These are phyloP conservation scores for Lachancea fermentati DNA, from an alignment of 805 yeast species.

Conservation along the genomic window DNA sequence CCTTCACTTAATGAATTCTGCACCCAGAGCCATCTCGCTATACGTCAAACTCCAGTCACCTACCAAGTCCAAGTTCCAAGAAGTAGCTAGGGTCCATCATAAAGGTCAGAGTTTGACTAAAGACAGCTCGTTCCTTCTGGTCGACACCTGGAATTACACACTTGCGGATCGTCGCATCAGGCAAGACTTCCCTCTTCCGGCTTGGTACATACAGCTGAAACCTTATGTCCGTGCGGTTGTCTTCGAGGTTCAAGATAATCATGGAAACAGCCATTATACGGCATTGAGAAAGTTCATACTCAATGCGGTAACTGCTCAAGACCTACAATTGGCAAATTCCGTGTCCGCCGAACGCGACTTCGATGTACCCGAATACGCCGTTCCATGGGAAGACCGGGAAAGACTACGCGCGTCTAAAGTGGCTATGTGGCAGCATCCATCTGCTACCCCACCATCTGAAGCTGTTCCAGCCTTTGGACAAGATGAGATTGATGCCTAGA, in stretches of 20 bases:
- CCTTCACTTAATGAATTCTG: slow-evolving; percentile 35
- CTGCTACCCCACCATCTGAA: background rate
- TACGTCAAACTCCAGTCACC: slow-evolving; percentile 24
- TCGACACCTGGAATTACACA: slow-evolving; percentile 29
- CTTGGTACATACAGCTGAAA: slow-evolving; percentile 26
- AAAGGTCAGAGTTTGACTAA: slow-evolving; percentile 15
- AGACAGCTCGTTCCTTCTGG: slow-evolving; percentile 23
- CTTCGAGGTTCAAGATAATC: slow-evolving; percentile 30
- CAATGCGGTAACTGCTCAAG: slow-evolving; percentile 39
- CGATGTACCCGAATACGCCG: slow-evolving; percentile 22
- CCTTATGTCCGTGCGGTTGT: slow-evolving; percentile 32
- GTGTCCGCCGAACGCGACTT: slow-evolving; percentile 14
- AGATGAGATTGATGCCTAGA: slow-evolving; percentile 25
- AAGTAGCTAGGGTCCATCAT: slow-evolving; percentile 12
- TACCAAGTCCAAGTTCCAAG: slow-evolving; percentile 2
- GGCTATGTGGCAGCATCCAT: slow-evolving; percentile 9
- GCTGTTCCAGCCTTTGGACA: slow-evolving; percentile 28
- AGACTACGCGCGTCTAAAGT: slow-evolving; percentile 8
- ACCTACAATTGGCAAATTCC: slow-evolving; percentile 22
- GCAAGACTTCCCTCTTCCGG: slow-evolving; percentile 31
- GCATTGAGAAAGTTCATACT: slow-evolving; percentile 36
- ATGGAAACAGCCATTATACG: slow-evolving; percentile 35
- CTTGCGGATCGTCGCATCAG: slow-evolving; percentile 18
- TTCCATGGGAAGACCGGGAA: slow-evolving; percentile 9
- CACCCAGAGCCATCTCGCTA: slow-evolving; percentile 34